Conservation (phyloP, 495 filamentous ascomycete genomes). For the Podospora comata region DNA sequence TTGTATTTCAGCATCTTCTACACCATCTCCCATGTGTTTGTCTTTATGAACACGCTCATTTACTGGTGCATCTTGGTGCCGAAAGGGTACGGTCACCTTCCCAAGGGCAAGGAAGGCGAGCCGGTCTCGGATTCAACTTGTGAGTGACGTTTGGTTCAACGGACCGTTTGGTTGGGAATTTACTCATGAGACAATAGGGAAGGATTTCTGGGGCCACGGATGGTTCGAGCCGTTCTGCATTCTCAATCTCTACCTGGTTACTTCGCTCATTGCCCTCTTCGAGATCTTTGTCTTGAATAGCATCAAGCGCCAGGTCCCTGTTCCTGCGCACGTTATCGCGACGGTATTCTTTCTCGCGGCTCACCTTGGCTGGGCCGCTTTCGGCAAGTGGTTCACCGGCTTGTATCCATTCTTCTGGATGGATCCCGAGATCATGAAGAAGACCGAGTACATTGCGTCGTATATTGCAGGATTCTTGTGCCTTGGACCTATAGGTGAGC, state of each 20-base stretch:
- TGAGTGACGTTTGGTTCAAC: neutral
- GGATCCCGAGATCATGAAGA: slow-evolving; percentile 36
- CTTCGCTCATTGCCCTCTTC: slow-evolving; percentile 41
- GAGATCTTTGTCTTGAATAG: slow-evolving; percentile 50
- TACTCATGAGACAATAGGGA: slow-evolving; percentile 10
- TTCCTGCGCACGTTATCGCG: slow-evolving; percentile 36
- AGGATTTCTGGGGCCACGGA: slow-evolving; percentile 33
- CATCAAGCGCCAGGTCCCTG: slow-evolving; percentile 44
- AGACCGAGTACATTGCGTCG: slow-evolving; percentile 35
- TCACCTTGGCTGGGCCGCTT: slow-evolving; percentile 48
- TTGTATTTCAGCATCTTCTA: slow-evolving; percentile 52
- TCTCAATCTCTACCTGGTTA: slow-evolving; percentile 43
- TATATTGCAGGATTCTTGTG: slow-evolving; percentile 37
- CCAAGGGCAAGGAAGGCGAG: slow-evolving; percentile 13
- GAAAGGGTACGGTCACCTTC: slow-evolving; percentile 32
- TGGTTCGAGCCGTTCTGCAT: slow-evolving; percentile 43
- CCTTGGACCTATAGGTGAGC: slow-evolving; percentile 38
- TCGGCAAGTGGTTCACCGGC: slow-evolving; percentile 47
- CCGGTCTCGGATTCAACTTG: neutral
- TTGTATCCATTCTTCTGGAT: slow-evolving; percentile 50
- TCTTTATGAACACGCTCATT: slow-evolving; percentile 44
- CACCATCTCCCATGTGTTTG: slow-evolving; percentile 41
- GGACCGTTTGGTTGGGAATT: neutral
- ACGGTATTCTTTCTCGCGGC: slow-evolving; percentile 36
- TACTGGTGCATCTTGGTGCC: slow-evolving; percentile 49